A percentile compares a stretch with the other conserved stretches of the same genome.
phyloP scores from a whole-genome alignment of 2,329 filamentous ascomycete genomes.

The Penicillium sp. region DNA sequence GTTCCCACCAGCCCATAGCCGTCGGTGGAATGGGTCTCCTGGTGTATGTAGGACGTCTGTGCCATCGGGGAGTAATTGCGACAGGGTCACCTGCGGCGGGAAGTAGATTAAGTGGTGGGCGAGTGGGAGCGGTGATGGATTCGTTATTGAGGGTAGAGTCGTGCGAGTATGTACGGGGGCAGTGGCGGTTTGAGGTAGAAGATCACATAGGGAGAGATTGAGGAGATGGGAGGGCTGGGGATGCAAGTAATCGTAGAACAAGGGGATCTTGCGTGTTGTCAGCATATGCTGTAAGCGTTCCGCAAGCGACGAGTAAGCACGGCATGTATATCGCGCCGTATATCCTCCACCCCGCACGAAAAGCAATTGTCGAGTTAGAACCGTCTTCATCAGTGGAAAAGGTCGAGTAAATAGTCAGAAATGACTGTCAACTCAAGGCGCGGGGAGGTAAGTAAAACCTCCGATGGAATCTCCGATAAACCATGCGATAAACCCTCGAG shows the following conservation, averaged over 20 bases:
- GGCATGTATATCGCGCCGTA: conserved; percentile 11
- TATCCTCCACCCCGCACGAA: conserved; percentile 14
- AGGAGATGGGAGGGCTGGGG: conserved; percentile 71
- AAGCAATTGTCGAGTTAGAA: conserved; percentile 14
- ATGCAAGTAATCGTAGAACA: conserved; percentile 63
- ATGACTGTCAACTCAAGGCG: neutral
- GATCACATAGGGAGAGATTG: conserved; percentile 64
- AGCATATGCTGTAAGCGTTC: conserved; percentile 52
- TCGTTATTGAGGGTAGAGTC: conserved; percentile 43
- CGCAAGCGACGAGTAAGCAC: conserved; percentile 43
- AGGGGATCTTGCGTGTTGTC: conserved; percentile 55
- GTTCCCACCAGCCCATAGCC: conserved; percentile 88
- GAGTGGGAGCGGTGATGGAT: conserved; percentile 37
- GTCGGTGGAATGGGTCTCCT: conserved; percentile 71
- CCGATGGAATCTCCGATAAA: conserved; percentile 12
- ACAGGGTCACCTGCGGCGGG: conserved; percentile 69
- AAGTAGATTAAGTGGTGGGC: conserved; percentile 90
- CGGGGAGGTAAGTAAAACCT: conserved; percentile 13
- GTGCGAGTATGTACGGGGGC: conserved; percentile 34
- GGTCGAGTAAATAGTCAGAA: neutral
- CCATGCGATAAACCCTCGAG: conserved; percentile 10
- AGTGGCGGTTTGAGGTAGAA: conserved; percentile 50
- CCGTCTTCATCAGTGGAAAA: conserved; percentile 11
- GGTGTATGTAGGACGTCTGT: conserved; percentile 82
- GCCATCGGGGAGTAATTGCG: conserved; percentile 75